Evolutionary conservation across 2,329 filamentous ascomycete genomes (phyloP).

Genomic region (Podosphaera leucotricha): DNA sequence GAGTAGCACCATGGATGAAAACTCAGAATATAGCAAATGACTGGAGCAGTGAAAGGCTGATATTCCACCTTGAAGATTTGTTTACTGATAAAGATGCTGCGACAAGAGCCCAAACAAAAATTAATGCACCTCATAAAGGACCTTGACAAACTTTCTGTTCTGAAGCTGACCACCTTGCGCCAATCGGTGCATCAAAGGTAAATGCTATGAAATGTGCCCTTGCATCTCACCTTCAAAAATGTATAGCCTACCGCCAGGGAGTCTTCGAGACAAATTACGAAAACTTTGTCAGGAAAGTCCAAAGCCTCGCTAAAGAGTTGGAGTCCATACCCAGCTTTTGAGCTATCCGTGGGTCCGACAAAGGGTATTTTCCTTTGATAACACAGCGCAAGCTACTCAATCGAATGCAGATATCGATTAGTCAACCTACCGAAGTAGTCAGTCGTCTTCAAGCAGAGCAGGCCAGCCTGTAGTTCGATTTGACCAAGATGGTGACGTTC

Average conservation of each 20-base stretch:
- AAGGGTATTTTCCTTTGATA: conserved; percentile 1
- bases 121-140: not conserved
- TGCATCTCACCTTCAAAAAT: not conserved
- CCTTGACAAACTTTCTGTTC: not conserved
- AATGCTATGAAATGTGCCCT: not conserved
- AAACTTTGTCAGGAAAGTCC: not conserved
- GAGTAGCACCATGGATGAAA: conserved; percentile 1
- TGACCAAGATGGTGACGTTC: not conserved
- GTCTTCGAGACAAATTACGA: not conserved
- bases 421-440: not conserved
- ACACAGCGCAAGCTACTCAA: not conserved
- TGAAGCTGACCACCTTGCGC: not conserved
- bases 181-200: not conserved
- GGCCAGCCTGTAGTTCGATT: not conserved
- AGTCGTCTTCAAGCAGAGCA: not conserved
- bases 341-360: not conserved
- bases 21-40: not conserved
- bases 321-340: not conserved
- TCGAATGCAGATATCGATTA: not conserved
- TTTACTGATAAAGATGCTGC: not conserved
- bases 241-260: not conserved
- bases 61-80: not conserved
- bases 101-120: not conserved
- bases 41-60: not conserved
- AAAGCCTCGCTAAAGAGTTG: not conserved